Conservation (phyloP, 2,329 filamentous ascomycete species). For the Monosporascus sp. region DNA sequence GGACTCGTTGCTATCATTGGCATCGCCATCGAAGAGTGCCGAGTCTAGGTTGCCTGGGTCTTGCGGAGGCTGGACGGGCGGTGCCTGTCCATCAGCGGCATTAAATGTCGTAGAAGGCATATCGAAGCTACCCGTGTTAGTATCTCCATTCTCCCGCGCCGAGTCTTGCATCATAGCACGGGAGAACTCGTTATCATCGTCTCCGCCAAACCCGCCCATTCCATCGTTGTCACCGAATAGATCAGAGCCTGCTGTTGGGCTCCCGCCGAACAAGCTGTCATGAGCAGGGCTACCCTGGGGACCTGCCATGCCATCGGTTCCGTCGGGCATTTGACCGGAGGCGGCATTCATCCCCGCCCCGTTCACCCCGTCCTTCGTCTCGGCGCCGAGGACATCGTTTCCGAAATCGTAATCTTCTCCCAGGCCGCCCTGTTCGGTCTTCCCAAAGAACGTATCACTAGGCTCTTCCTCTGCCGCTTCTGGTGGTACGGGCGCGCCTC, state of each 20-base stretch:
- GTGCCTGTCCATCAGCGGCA: constrained; percentile 22
- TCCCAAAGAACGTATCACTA: constrained; percentile 71
- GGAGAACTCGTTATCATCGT: constrained; percentile 81
- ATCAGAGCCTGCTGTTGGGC: constrained; percentile 63
- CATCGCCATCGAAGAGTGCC: constrained; percentile 8
- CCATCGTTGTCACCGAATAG: constrained; percentile 78
- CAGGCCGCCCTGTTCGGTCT: constrained; percentile 57
- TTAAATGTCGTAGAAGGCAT: constrained; percentile 35
- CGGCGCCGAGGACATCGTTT: constrained; percentile 31
- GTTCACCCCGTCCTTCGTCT: constrained; percentile 24
- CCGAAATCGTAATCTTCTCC: constrained; percentile 45
- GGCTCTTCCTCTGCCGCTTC: constrained; percentile 57
- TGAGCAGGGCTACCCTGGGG: constrained; percentile 64
- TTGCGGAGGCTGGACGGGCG: constrained; percentile 19
- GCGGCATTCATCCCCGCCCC: constrained; percentile 29
- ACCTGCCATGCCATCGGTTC: constrained; percentile 45
- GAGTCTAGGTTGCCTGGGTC: constrained; percentile 8
- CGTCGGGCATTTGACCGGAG: constrained; percentile 23
- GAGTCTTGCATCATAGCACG: constrained; percentile 56
- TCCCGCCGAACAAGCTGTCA: constrained; percentile 76
- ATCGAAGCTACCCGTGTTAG: constrained; percentile 30
- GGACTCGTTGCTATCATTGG: constrained; percentile 2
- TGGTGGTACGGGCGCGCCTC: constrained; percentile 67
- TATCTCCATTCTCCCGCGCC: constrained; percentile 31
- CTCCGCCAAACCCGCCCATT: constrained; percentile 64